Evolutionary conservation across 805 yeast genomes (phyloP), one percentile per base, ranked within the genome.

Genomic region (Myxozyma udenii): DNA sequence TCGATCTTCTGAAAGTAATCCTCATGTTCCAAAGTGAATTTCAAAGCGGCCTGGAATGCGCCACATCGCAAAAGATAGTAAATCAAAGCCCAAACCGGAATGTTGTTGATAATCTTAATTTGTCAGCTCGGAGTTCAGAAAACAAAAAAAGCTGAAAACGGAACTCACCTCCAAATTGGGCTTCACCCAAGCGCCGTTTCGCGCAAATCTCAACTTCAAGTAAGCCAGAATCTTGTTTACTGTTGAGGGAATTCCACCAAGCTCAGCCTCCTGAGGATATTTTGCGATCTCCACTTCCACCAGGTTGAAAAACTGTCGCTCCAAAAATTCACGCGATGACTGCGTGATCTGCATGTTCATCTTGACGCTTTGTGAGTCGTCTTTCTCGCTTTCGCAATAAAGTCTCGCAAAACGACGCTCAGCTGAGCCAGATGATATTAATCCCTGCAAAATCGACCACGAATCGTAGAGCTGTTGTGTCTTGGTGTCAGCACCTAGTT

Each of bases 71-170:
- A 67, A 55, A 91, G 73, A 68, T 87, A 91, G 66, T 85, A 93
- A 9, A 93, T 70, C 35, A 88, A 71, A 0, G 96, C 96, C 98
- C 98, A 91, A n/a, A 93, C 79, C 7, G 98, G 98, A 1, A 79
- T 73, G 16, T 89, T 89, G 68, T 91, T 90, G 22, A 88, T 82
- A 48, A 84, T 71, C 37, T 51, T 40, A 40, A 32, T 9, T 21
- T 25, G 33, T 16, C 9, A 12, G 9, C 16, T 19, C 14, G n/a
- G 12, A 12, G 11, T 32, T 18, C 18, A 11, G 11, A 23, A 11
- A 7, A 4, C 33, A 16, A 2, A 33, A 18, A 22, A 25, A 4
- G 6, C 14, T 18, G 12, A 9, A 25, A 9, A 35, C 16, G 6
- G 16, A 14, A 12, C 50, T 4, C 21, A 52, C 50, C 47, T 84